Base-by-base conservation (phyloP, 2,329 filamentous ascomycete species). In the Chlorencoelia australis region DNA sequence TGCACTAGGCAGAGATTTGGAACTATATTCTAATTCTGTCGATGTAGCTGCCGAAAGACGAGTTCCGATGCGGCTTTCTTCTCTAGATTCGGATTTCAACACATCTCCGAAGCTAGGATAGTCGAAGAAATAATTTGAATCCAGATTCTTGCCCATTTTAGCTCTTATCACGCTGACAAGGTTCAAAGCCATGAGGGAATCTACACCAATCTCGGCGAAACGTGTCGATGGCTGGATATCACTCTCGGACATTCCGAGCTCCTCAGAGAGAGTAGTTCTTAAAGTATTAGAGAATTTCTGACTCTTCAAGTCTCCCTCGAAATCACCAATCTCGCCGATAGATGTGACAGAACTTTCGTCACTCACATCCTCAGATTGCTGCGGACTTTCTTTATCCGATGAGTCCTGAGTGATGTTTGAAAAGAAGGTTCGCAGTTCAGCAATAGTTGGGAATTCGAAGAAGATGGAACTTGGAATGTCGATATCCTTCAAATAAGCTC, bases 401-500 rank as follows among this genome's bases (percentile, higher is more conserved):
- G 22, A 25, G 14, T n/a, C 21, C 18, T 9, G 20, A n/a, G 14
- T n/a, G 9, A 17, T 3, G 5, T 13, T n/a, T 17, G 17, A 20
- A 16, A 36, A 22, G n/a, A 36, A 30, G 13, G 10, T 9, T 21
- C 15, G 17, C 6, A 36, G 7, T 16, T 36, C 25, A 8, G 17
- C 13, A 9, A 36, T 26, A 3, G 33, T 36, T 7, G 22, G 26
- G 18, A 22, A 30, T n/a, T 36, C 26, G 18, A 36, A 22, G 8
- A 36, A 36, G 11, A 43, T 33, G 19, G 43, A 39, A 5, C 39
- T 39, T 14, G 63, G 33, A 6, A 77, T 52, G 34, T 73, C 65
- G 6, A 76, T 52, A 22, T 73, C 69, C 3, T 26, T 19, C 4
- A 75, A 55, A 14, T 75, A 69, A 42, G 75, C 71, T 6, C 68